Base-by-base conservation (phyloP, 441 rosid species). In the Mallotus japonicus region DNA sequence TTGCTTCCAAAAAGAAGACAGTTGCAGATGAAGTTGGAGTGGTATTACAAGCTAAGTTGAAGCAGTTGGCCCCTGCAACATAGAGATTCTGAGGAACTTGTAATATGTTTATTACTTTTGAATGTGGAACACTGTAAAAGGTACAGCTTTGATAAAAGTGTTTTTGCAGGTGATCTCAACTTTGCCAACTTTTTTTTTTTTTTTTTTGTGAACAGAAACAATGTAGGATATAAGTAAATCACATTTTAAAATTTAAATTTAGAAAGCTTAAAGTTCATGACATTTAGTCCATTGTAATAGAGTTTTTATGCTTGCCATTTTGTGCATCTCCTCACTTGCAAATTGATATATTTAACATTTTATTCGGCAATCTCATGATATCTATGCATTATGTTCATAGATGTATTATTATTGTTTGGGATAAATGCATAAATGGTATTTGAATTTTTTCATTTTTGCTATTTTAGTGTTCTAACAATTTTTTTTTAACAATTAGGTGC, bases 21-120 rank as follows among this genome's bases (percentile, higher is more conserved):
- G 75, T 89, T 51, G 91, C 96, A 32, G 97, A 92, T 77, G 99
- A 95, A 83, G 97, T 91, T 16, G 90, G 88, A 37, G 88, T 82
- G 73, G 73, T 90, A 54, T 81, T 93, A 73, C 98, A 92, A 79
- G 79, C 89, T 28, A 92, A 87, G 77, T 62, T 93, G 86, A 91
- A 84, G 79, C 96, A 88, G 62, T 60, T 86, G 75, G 81, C 90
- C 63, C 87, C 96, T 22, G 50, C 96, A 61, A 76, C 80, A 64
- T 78, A 73, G 73, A 22, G 60, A 3, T 62, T 77, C 59, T 47
- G 83, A 51, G 63, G 64, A 44, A 22, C 15, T 67, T 67, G 28
- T 70, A 69, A 9, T 67, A 62, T 65, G 70, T 68, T 56, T 66
- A 32, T 37, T 59, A 61, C 66, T 80, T 53, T 51, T 8, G 24